Evolutionary conservation across 2,329 filamentous ascomycete genomes (phyloP), one percentile per base, ranked within the genome.

Genomic region (Aspergillus fischeri): DNA sequence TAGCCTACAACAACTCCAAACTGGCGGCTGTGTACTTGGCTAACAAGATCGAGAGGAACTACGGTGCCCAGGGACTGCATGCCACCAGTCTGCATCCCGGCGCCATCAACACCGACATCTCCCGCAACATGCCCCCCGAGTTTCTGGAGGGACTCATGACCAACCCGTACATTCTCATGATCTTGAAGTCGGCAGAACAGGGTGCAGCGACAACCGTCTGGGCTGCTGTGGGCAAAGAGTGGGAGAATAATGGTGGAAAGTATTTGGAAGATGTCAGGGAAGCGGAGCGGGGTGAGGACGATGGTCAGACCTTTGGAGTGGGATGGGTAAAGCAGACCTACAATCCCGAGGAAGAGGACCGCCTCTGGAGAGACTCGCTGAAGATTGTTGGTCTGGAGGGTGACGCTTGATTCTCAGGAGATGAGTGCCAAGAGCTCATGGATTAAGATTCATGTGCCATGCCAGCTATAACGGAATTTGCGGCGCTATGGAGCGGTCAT

Each of bases 11-110:
- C 0, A 77, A 81, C 60, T 72, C 73, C 53, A 85, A 85, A 60
- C 74, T 76, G 1, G 80, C 81, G 21, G 82, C 80, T 57, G 74
- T 83, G 21, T 80, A 75, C 61, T 77, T 80, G 45, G 77, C 81
- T 3, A 81, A 79, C 58, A 74, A 81, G 54, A 73, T 84, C 27
- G 80, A 83, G 45, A 73, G 80, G 1, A 72, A 73, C 1, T 83
- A 81, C 59, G 77, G 76, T 3, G 24, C 66, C 0, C 61, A 70
- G 4, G 75, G 77, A 2, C 60, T 84, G 0, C 79, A 80, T 55
- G 78, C 73, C 0, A 67, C 70, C 17, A 73, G 72, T 17, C 57
- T 81, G 6, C 77, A 81, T 56, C 82, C 81, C 0, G 81, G 82
- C 14, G 35, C 51, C 10, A 55, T 54, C 14, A 57, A 52, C 14